Percentiles rank a stretch among this genome's conserved stretches.
phyloP scores from a whole-genome alignment of 1,139 yeast genomes.

The Hyphopichia buzzinii region DNA sequence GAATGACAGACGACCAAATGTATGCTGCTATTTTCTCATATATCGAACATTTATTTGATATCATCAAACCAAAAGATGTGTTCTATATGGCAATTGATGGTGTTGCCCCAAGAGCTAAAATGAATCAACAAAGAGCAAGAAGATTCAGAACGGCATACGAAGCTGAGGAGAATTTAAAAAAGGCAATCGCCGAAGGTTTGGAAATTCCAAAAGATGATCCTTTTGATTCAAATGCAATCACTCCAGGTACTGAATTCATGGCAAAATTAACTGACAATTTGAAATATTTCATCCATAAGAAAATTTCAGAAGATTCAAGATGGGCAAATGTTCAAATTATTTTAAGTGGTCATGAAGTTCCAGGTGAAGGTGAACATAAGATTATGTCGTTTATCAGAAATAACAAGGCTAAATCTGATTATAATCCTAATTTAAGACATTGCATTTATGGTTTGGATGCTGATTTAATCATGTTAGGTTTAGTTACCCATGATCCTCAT shows the following conservation, averaged over 20 bases:
- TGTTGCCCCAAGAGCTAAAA: conserved; percentile 98
- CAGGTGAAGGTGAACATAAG: conserved; percentile 99
- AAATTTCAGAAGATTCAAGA: conserved; percentile 83
- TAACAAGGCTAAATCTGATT: conserved; percentile 69
- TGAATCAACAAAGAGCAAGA: conserved; percentile 98
- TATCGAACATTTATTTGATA: conserved; percentile 87
- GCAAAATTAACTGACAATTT: conserved; percentile 79
- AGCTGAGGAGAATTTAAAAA: conserved; percentile 72
- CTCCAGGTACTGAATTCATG: conserved; percentile 99
- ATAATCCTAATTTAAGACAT: conserved; percentile 85
- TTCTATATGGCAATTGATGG: conserved; percentile 99
- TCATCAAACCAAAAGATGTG: conserved; percentile 81
- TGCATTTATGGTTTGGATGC: conserved; percentile 98
- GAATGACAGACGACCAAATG: conserved; percentile 87
- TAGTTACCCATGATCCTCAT: conserved; percentile 96
- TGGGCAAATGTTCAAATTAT: conserved; percentile 87
- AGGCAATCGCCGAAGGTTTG: conserved; percentile 62
- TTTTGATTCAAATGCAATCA: conserved; percentile 91
- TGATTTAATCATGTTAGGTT: conserved; percentile 93
- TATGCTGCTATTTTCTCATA: conserved; percentile 91
- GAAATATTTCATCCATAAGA: conserved; percentile 88
- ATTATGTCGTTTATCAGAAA: conserved; percentile 92
- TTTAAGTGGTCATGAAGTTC: conserved; percentile 95
- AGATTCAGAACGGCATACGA: conserved; percentile 94
- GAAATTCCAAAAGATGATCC: conserved; percentile 72